A percentile compares a stretch with the other conserved stretches of the same genome.
Conservation (phyloP, 495 filamentous ascomycete species). For the Rusavskia elegans region DNA sequence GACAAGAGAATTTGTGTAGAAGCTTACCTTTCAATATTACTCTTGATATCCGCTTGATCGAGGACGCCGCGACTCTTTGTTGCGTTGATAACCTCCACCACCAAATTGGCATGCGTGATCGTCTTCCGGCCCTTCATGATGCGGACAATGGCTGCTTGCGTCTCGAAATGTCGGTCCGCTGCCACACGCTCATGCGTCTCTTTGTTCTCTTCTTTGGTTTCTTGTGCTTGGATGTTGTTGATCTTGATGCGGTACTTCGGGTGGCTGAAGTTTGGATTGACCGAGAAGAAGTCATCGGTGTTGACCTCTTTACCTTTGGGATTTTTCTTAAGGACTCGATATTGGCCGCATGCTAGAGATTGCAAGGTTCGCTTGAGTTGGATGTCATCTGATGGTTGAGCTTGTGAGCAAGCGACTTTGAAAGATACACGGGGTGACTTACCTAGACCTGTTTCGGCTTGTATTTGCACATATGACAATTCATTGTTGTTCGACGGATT, state of each 20-base stretch:
- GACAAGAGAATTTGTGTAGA: not conserved
- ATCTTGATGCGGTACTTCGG: constrained; percentile 89
- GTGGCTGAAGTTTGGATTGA: constrained; percentile 63
- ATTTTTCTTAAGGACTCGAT: constrained; percentile 70
- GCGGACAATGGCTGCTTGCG: constrained; percentile 88
- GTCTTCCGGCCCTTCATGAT: constrained; percentile 92
- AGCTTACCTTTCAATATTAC: constrained; percentile 84
- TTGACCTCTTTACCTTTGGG: constrained; percentile 74
- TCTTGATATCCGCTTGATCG: constrained; percentile 77
- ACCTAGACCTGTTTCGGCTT: constrained; percentile 51
- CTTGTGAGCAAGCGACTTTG: constrained; percentile 13
- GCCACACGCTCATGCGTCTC: constrained; percentile 81
- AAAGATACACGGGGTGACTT: constrained; percentile 15
- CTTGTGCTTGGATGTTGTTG: constrained; percentile 93
- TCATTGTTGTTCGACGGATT: constrained; percentile 35
- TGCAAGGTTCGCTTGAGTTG: constrained; percentile 85
- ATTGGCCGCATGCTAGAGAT: constrained; percentile 79
- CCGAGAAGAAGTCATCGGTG: constrained; percentile 58
- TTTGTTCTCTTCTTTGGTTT: constrained; percentile 82
- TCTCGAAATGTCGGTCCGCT: constrained; percentile 84
- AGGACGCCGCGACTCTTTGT: constrained; percentile 73
- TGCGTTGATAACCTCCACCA: constrained; percentile 75
- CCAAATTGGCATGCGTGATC: constrained; percentile 68
- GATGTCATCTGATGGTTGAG: constrained; percentile 39
- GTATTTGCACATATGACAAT: constrained; percentile 54